Percentiles rank a stretch among this genome's conserved stretches.
Evolutionary conservation across 352 stramenopile species (phyloP).

Genomic region (Halophytophthora batemanensis): DNA sequence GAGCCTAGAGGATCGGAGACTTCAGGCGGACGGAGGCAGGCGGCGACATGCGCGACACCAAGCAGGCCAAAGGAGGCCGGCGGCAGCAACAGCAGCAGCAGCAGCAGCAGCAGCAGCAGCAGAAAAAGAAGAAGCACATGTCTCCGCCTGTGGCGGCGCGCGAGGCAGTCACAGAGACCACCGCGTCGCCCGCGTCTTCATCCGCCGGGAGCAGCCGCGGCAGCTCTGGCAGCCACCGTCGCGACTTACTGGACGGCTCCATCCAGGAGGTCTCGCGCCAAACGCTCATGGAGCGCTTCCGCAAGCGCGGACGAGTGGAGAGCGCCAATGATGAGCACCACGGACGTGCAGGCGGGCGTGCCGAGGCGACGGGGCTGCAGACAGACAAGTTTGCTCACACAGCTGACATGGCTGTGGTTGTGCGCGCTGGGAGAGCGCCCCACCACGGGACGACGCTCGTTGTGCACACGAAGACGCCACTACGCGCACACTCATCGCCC

Average conservation of each 20-base stretch:
- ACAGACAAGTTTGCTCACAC: conserved; percentile 20
- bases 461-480: conserved; percentile 14
- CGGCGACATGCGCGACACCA: too few relatives aligned
- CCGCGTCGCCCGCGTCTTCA: conserved; percentile 1
- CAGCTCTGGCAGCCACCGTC: conserved; percentile 17
- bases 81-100: too few relatives aligned
- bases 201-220: neutral
- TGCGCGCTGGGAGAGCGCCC: conserved; percentile 9
- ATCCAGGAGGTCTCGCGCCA: conserved; percentile 29
- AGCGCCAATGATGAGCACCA: conserved; percentile 48
- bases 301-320: conserved; percentile 67
- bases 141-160: conserved; percentile 21
- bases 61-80: too few relatives aligned
- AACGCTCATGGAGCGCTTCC: conserved; percentile 43
- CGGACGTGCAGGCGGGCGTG: neutral
- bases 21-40: too few relatives aligned
- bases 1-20: too few relatives aligned
- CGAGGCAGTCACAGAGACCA: conserved; percentile 6
- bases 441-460: conserved; percentile 18
- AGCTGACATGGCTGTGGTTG: conserved; percentile 6
- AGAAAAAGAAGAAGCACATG: conserved; percentile 29
- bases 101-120: conserved; percentile 10
- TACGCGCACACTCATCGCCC: conserved; percentile 16
- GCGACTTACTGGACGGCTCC: conserved; percentile 26
- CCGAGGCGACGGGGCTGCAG: conserved; percentile 3